A percentile compares a stretch with the other conserved stretches of the same genome.
Evolutionary conservation across 495 filamentous ascomycete species (phyloP).

Genomic region (Xylaria acuta): DNA sequence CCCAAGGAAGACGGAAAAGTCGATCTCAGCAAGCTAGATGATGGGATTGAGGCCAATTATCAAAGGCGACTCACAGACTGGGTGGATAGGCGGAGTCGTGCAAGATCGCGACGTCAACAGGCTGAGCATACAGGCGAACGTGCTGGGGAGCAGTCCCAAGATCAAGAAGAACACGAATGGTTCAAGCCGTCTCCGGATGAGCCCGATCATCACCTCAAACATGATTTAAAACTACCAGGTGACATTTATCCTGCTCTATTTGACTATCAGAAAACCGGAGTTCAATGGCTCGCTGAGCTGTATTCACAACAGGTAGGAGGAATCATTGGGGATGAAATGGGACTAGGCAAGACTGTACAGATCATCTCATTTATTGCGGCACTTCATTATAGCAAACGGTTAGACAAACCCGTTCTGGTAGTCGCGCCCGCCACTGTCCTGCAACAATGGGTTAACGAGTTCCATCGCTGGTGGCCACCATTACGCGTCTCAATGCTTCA

Average conservation of each 20-base stretch:
- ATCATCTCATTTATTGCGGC: slow-evolving; percentile 89
- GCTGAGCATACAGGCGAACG: slow-evolving; percentile 39
- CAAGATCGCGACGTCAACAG: slow-evolving; percentile 59
- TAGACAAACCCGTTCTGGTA: slow-evolving; percentile 83
- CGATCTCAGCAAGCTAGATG: slow-evolving; percentile 81
- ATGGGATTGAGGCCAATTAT: slow-evolving; percentile 88
- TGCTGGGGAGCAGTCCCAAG: slow-evolving; percentile 45
- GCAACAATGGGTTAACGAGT: slow-evolving; percentile 97
- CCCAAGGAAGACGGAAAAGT: slow-evolving; percentile 59
- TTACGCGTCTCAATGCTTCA: slow-evolving; percentile 94
- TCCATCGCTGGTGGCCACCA: slow-evolving; percentile 97
- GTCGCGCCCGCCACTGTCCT: slow-evolving; percentile 93
- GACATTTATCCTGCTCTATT: slow-evolving; percentile 91
- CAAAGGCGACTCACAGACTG: slow-evolving; percentile 77
- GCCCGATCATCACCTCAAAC: slow-evolving; percentile 72
- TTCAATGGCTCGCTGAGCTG: slow-evolving; percentile 96
- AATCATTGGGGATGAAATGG: slow-evolving; percentile 98
- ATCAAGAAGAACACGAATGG: slow-evolving; percentile 73
- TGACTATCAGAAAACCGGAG: slow-evolving; percentile 93
- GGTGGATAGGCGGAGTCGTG: slow-evolving; percentile 70
- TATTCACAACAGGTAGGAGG: slow-evolving; percentile 88
- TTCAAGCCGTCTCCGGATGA: slow-evolving; percentile 81
- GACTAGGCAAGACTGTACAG: slow-evolving; percentile 93
- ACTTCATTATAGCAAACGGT: slow-evolving; percentile 84
- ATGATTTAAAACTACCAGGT: slow-evolving; percentile 81